phyloP scores from a whole-genome alignment of 179 eudicot genomes.

The Patellifolia procumbens region DNA sequence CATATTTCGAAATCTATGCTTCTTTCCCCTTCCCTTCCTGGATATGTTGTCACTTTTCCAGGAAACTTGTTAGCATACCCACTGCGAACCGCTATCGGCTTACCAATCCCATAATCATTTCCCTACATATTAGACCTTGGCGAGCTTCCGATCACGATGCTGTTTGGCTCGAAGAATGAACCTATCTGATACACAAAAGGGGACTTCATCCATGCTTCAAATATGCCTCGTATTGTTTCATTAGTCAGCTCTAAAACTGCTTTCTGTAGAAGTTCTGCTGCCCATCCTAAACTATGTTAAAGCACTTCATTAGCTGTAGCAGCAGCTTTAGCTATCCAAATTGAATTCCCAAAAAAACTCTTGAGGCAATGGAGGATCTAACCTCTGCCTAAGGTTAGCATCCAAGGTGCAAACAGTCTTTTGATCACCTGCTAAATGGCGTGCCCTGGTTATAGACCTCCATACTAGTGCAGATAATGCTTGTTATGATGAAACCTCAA shows the following conservation, averaged over 20 bases:
- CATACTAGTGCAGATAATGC: constrained; percentile 22
- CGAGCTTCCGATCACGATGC: constrained; percentile 21
- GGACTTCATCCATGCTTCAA: constrained; percentile 19
- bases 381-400: constrained; percentile 18
- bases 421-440: not conserved
- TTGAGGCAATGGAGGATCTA: constrained; percentile 18
- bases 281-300: constrained; percentile 14
- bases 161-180: constrained; percentile 11
- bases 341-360: constrained; percentile 16
- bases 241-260: constrained; percentile 18
- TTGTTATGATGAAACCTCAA: constrained; percentile 16
- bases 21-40: constrained; percentile 20
- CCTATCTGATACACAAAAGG: constrained; percentile 20
- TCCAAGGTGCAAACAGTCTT: constrained; percentile 11
- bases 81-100: constrained; percentile 20
- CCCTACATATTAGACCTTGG: constrained; percentile 24
- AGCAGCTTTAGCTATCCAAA: constrained; percentile 21
- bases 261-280: not conserved
- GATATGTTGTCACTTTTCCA: constrained; percentile 20
- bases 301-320: constrained; percentile 17
- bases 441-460: constrained; percentile 22
- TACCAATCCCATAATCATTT: constrained; percentile 19
- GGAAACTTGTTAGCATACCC: constrained; percentile 26
- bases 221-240: not conserved
- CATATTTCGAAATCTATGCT: constrained; percentile 27